Conservation (phyloP, 169 alveolate genomes). For the Cryptosporidium bovis region DNA sequence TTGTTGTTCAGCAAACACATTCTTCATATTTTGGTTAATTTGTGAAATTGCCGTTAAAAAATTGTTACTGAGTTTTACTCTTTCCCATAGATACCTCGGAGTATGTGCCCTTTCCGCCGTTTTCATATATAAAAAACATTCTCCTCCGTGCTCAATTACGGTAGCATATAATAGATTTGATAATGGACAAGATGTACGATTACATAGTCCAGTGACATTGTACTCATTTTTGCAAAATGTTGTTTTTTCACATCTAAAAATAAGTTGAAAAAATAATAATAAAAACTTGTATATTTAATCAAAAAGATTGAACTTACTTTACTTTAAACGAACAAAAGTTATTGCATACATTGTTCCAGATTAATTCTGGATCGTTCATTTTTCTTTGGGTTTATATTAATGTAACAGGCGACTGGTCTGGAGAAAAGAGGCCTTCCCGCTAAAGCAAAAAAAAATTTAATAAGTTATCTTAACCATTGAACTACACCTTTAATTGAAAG, state of each 20-base stretch:
- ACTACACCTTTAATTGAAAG: neutral
- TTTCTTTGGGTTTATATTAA: neutral
- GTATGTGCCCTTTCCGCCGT: constrained; percentile 98
- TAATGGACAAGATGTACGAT: constrained; percentile 97
- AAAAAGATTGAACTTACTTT: constrained; percentile 79
- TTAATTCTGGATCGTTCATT: constrained; percentile 71
- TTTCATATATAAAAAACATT: constrained; percentile 94
- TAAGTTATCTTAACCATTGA: too few relatives aligned
- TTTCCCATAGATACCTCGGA: constrained; percentile 97
- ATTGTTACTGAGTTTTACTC: constrained; percentile 91
- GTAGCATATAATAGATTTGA: constrained; percentile 98
- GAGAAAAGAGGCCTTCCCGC: neutral
- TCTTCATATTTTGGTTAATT: constrained; percentile 92
- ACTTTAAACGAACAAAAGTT: constrained; percentile 86
- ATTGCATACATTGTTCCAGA: constrained; percentile 54
- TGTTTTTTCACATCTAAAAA: constrained; percentile 83
- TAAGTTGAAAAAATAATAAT: neutral
- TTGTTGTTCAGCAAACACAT: constrained; percentile 92
- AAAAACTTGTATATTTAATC: neutral
- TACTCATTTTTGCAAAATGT: constrained; percentile 91
- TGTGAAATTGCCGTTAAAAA: constrained; percentile 91
- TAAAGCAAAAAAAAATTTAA: neutral
- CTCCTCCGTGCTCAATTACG: constrained; percentile 94
- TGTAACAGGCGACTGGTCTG: neutral
- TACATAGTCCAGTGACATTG: constrained; percentile 98